Percentiles rank a stretch among this genome's conserved stretches.
Evolutionary conservation across 2,329 filamentous ascomycete species (phyloP).

Genomic region (Neonectria ditissima): DNA sequence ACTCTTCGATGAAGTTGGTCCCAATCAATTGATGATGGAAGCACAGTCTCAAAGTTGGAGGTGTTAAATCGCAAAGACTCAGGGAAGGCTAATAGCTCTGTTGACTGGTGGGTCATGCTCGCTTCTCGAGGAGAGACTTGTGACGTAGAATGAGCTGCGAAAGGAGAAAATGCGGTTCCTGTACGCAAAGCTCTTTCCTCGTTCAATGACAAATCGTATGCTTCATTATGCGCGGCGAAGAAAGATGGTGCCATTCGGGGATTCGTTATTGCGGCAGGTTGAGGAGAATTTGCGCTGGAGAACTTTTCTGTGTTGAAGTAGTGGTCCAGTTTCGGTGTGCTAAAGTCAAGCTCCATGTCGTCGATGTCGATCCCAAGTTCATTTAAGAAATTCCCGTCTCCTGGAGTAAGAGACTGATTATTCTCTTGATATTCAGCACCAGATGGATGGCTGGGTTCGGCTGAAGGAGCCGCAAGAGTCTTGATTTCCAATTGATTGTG

Average conservation of each 20-base stretch:
- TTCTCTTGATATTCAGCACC: accelerated
- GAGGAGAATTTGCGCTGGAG: neutral
- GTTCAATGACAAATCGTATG: neutral
- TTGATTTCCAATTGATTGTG: neutral
- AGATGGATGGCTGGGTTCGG: too few relatives aligned
- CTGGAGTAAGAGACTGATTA: too few relatives aligned
- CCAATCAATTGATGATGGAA: neutral
- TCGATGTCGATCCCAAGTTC: neutral
- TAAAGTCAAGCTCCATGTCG: neutral
- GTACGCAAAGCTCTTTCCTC: neutral
- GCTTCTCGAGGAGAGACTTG: neutral
- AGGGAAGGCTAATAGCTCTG: neutral
- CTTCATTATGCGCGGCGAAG: neutral
- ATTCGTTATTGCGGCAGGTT: too few relatives aligned
- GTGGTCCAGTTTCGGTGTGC: neutral
- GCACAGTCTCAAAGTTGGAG: too few relatives aligned
- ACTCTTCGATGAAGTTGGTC: neutral
- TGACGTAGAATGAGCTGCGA: accelerated
- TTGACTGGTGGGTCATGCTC: neutral
- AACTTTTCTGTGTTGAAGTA: too few relatives aligned
- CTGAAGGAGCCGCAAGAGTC: neutral
- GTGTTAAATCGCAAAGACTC: neutral
- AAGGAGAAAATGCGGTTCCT: neutral
- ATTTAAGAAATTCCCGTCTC: neutral
- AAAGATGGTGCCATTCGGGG: neutral